phyloP scores from a whole-genome alignment of 2,329 filamentous ascomycete genomes.

The Aspergillaceae sp. region DNA sequence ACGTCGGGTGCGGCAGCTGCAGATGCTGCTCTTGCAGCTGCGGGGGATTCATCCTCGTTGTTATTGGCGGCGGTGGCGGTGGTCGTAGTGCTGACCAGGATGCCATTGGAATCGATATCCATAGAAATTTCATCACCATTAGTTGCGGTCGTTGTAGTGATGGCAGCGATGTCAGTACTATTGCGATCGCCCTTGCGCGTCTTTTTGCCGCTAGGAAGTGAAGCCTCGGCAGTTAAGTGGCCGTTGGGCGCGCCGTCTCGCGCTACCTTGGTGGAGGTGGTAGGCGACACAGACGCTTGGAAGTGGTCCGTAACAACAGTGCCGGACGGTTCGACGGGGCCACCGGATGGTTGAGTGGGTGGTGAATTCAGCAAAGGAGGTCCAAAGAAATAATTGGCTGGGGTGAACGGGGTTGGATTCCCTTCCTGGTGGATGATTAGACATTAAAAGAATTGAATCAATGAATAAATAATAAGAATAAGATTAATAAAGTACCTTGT shows the following conservation, averaged over 20 bases:
- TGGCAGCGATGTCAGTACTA: background rate
- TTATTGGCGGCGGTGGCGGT: slow-evolving; percentile 1
- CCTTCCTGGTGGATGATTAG: slow-evolving; percentile 28
- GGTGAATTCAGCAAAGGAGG: slow-evolving; percentile 29
- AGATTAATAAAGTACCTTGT: slow-evolving; percentile 32
- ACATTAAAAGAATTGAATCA: background rate
- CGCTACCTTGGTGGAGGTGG: slow-evolving; percentile 19
- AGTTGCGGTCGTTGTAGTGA: slow-evolving; percentile 9
- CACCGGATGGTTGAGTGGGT: slow-evolving; percentile 1
- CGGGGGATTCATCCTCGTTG: slow-evolving; percentile 16
- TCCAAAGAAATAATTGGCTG: slow-evolving; percentile 41
- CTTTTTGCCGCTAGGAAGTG: slow-evolving; percentile 15
- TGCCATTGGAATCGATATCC: slow-evolving; percentile 35
- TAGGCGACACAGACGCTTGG: slow-evolving; percentile 21
- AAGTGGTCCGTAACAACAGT: slow-evolving; percentile 16
- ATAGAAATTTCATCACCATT: slow-evolving; percentile 29
- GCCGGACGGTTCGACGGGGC: background rate
- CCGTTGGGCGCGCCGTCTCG: slow-evolving; percentile 26
- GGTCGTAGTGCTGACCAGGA: background rate
- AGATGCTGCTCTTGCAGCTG: slow-evolving; percentile 10
- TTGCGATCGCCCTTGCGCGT: slow-evolving; percentile 25
- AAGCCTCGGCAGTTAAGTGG: slow-evolving; percentile 20
- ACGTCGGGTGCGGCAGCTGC: slow-evolving; percentile 7
- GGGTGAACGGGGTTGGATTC: slow-evolving; percentile 25
- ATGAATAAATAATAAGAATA: background rate